These are phyloP conservation scores for Pterulicium gracile DNA, from an alignment of 1,284 basidiomycete species.

Conservation along the genomic window DNA sequence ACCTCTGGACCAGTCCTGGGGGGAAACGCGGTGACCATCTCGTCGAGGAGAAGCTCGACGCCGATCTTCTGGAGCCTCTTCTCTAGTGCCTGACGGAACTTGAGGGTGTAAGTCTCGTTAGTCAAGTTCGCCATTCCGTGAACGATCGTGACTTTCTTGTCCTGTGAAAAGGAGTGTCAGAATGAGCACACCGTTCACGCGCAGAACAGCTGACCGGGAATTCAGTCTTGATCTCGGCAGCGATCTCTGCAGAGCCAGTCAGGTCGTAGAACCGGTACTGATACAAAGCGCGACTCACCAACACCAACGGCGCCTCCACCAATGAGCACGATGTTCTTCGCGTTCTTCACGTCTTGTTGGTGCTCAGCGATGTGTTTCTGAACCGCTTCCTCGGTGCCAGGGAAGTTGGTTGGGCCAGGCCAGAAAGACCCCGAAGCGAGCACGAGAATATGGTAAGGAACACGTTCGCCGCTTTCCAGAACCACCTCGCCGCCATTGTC, in stretches of 20 bases:
- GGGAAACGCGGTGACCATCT: constrained; percentile 28
- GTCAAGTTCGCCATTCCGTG: constrained; percentile 30
- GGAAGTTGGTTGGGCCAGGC: constrained; percentile 29
- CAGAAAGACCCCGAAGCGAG: constrained; percentile 36
- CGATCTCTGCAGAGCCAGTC: constrained; percentile 32
- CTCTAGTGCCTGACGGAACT: constrained; percentile 30
- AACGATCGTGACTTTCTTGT: constrained; percentile 36
- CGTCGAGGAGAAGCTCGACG: constrained; percentile 29
- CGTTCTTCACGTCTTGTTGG: constrained; percentile 27
- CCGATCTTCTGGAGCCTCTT: constrained; percentile 20
- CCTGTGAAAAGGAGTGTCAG: constrained; percentile 24
- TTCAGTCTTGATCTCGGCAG: constrained; percentile 34
- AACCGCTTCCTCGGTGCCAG: constrained; percentile 21
- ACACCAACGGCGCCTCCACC: constrained; percentile 45
- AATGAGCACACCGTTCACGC: constrained; percentile 5
- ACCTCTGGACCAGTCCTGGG: constrained; percentile 18
- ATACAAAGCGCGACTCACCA: no score
- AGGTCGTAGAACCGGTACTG: no score
- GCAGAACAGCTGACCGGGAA: constrained; percentile 25
- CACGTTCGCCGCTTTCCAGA: constrained; percentile 27
- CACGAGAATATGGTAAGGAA: constrained; percentile 30
- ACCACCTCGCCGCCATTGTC: constrained; percentile 27
- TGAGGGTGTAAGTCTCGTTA: constrained; percentile 32
- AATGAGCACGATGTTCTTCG: constrained; percentile 31
- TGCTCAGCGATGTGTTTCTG: constrained; percentile 25